Evolutionary conservation across 441 rosid species (phyloP).

Genomic region (Erodium chrysanthum): DNA sequence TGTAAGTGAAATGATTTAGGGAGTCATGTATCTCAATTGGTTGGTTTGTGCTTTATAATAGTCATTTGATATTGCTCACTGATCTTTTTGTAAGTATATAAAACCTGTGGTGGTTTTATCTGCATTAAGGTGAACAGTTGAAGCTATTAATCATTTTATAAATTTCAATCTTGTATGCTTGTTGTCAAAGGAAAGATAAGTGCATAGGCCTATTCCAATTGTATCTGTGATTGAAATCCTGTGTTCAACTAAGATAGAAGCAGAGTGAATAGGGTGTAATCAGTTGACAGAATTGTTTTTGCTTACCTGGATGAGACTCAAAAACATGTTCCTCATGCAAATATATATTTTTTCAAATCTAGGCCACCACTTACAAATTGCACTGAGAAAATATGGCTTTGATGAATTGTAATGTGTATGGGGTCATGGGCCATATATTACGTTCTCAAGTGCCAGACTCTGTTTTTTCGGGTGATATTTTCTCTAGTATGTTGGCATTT

Average conservation of each 20-base stretch:
- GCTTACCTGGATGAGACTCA: not conserved
- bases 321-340: not conserved
- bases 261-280: too few relatives aligned
- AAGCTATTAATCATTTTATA: not conserved
- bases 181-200: too few relatives aligned
- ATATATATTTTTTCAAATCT: not conserved
- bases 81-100: too few relatives aligned
- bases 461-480: not conserved
- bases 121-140: not conserved
- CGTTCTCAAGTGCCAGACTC: not conserved
- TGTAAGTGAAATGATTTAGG: too few relatives aligned
- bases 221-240: too few relatives aligned
- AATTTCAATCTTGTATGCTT: too few relatives aligned
- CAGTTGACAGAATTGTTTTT: too few relatives aligned
- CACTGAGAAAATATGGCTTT: not conserved
- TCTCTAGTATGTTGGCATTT: conserved; percentile 6
- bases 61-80: not conserved
- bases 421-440: not conserved
- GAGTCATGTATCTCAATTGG: not conserved
- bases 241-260: too few relatives aligned
- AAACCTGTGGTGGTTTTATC: too few relatives aligned
- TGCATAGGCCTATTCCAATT: too few relatives aligned
- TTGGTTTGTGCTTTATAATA: not conserved
- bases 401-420: not conserved
- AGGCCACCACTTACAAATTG: not conserved